These are phyloP conservation scores for Schwanniomyces vanrijiae DNA, from an alignment of 805 yeast species.

Conservation along the genomic window DNA sequence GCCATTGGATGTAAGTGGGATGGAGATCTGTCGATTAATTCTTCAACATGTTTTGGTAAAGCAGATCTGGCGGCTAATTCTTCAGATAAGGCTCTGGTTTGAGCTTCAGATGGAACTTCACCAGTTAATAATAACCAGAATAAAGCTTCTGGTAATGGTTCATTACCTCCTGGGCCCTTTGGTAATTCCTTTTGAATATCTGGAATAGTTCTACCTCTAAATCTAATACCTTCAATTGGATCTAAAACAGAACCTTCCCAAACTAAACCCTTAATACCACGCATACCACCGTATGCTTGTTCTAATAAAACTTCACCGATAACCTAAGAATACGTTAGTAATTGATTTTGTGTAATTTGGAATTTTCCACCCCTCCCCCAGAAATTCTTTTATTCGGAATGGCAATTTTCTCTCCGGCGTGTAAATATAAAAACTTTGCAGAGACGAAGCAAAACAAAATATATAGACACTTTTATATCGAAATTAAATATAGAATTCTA, in stretches of 20 bases:
- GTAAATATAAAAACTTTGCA: neutral
- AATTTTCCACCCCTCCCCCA: slow-evolving; percentile 1
- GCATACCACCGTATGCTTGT: slow-evolving; percentile 71
- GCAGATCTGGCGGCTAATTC: slow-evolving; percentile 66
- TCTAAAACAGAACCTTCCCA: slow-evolving; percentile 84
- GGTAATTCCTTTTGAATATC: slow-evolving; percentile 71
- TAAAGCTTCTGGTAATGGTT: slow-evolving; percentile 74
- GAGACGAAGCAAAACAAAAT: neutral
- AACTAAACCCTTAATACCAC: slow-evolving; percentile 70
- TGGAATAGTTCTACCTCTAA: slow-evolving; percentile 74
- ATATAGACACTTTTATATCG: neutral
- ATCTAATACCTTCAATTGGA: slow-evolving; percentile 73
- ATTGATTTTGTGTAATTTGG: slow-evolving; percentile 3
- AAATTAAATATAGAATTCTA: neutral
- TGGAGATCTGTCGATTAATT: slow-evolving; percentile 64
- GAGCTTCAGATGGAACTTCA: slow-evolving; percentile 60
- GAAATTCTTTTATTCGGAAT: neutral
- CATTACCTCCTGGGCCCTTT: slow-evolving; percentile 54
- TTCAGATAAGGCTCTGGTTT: slow-evolving; percentile 54
- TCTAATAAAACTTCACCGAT: slow-evolving; percentile 47
- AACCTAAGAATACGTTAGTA: slow-evolving; percentile 25
- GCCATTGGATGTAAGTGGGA: slow-evolving; percentile 80
- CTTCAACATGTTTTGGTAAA: slow-evolving; percentile 63
- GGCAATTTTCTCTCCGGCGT: neutral
- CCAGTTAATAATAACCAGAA: slow-evolving; percentile 80